These are phyloP conservation scores for Arachnomyces sp. DNA, from an alignment of 2,329 filamentous ascomycete genomes.

Conservation along the genomic window DNA sequence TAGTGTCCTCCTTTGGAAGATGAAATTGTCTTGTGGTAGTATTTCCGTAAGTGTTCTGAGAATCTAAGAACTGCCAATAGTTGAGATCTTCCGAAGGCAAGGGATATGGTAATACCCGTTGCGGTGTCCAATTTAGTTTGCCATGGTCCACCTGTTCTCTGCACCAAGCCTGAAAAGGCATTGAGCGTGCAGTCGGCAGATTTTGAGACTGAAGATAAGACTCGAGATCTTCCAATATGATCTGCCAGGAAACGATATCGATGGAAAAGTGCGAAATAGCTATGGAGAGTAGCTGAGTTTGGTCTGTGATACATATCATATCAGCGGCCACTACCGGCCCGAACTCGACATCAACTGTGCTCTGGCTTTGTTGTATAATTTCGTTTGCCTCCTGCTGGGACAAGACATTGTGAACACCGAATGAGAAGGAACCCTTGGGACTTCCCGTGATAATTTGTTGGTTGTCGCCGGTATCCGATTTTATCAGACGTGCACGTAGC, in stretches of 20 bases:
- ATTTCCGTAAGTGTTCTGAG: slow-evolving; percentile 27
- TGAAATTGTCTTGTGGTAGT: slow-evolving; percentile 28
- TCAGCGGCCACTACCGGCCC: slow-evolving; percentile 18
- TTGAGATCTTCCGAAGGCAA: slow-evolving; percentile 24
- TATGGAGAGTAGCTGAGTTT: slow-evolving; percentile 20
- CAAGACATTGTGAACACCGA: slow-evolving; percentile 15
- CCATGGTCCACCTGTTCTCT: slow-evolving; percentile 24
- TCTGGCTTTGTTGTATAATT: slow-evolving; percentile 24
- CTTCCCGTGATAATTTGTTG: slow-evolving; percentile 25
- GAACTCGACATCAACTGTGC: slow-evolving; percentile 20
- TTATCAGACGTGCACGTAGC: slow-evolving; percentile 16
- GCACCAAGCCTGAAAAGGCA: slow-evolving; percentile 35
- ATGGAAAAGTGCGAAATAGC: slow-evolving; percentile 30
- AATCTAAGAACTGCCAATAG: slow-evolving; percentile 29
- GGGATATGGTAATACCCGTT: no score
- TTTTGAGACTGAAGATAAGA: slow-evolving; percentile 8
- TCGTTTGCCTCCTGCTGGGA: slow-evolving; percentile 17
- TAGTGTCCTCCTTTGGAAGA: slow-evolving; percentile 20
- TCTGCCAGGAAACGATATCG: slow-evolving; percentile 14
- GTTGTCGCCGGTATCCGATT: slow-evolving; percentile 17
- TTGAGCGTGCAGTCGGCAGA: slow-evolving; percentile 21
- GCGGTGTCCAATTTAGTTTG: no score
- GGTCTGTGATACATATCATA: slow-evolving; percentile 25
- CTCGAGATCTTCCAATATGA: slow-evolving; percentile 14
- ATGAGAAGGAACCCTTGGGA: slow-evolving; percentile 22